Conservation (phyloP, 148 eudicot species). For the Rhododendron simsii region DNA sequence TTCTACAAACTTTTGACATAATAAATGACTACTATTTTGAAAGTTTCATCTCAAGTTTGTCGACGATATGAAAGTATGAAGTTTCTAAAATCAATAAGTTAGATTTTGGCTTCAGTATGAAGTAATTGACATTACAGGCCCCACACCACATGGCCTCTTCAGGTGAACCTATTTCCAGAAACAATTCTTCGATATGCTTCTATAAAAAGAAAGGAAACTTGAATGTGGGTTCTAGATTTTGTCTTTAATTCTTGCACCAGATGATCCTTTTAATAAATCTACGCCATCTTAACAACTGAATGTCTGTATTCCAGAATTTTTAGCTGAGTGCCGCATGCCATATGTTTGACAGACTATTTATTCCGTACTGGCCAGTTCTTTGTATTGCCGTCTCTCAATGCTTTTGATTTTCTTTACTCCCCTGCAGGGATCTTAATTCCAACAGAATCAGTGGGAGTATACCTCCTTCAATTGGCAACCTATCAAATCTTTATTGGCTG, state of each 20-base stretch:
- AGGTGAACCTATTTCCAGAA: not conserved
- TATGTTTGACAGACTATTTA: not conserved
- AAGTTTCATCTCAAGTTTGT: not conserved
- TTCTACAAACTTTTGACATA: not conserved
- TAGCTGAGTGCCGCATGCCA: not conserved
- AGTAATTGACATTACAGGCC: not conserved
- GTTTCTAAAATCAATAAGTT: not conserved
- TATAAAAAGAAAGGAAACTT: not conserved
- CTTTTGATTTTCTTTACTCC: not conserved
- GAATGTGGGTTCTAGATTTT: not conserved
- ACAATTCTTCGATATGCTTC: not conserved
- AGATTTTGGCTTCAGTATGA: not conserved
- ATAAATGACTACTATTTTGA: not conserved
- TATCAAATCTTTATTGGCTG: slow-evolving; percentile 60
- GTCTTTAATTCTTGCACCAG: not conserved
- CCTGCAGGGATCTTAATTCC: slow-evolving; percentile 33
- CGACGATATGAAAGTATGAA: not conserved
- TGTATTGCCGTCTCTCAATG: not conserved
- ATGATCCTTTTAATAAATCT: not conserved
- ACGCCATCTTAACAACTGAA: not conserved
- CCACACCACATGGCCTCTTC: not conserved
- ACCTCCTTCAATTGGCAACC: slow-evolving; percentile 54
- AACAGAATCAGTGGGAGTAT: slow-evolving; percentile 40
- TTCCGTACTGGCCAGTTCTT: not conserved
- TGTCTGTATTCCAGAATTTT: not conserved